Percentiles rank a stretch among this genome's conserved stretches.
Evolutionary conservation across 352 stramenopile genomes (phyloP).

Genomic region (Pythium sp.): DNA sequence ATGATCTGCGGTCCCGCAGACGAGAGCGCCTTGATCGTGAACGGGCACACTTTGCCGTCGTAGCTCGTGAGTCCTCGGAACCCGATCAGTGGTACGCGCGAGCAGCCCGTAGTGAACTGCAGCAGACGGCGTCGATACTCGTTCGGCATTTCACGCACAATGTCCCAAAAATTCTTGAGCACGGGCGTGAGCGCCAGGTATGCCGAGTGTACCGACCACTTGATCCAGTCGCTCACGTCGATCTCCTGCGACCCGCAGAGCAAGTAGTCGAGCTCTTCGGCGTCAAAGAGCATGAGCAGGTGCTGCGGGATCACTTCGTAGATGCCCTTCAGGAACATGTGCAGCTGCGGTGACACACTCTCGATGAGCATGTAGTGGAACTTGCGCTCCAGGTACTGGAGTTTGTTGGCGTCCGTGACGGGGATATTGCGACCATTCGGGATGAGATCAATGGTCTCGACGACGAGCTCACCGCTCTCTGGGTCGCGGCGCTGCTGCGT

Average conservation of each 20-base stretch:
- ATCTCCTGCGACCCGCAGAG: slow-evolving; percentile 94
- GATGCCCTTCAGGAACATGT: slow-evolving; percentile 92
- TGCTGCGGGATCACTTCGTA: slow-evolving; percentile 95
- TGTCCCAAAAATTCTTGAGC: slow-evolving; percentile 57
- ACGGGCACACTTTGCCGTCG: slow-evolving; percentile 71
- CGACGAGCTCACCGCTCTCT: slow-evolving; percentile 7
- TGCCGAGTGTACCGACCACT: slow-evolving; percentile 59
- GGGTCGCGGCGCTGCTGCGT: slow-evolving; percentile 19
- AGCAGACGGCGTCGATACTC: slow-evolving; percentile 73
- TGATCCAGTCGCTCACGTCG: slow-evolving; percentile 93
- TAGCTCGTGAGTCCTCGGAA: slow-evolving; percentile 78
- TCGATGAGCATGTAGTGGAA: slow-evolving; percentile 94
- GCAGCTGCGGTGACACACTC: slow-evolving; percentile 87
- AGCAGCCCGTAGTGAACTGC: slow-evolving; percentile 79
- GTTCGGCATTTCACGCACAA: slow-evolving; percentile 88
- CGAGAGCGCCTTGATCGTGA: slow-evolving; percentile 63
- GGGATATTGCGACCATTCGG: slow-evolving; percentile 58
- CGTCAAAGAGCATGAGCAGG: slow-evolving; percentile 94
- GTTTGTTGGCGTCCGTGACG: slow-evolving; percentile 96
- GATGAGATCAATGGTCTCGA: slow-evolving; percentile 53
- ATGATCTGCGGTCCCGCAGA: slow-evolving; percentile 55
- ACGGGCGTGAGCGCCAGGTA: slow-evolving; percentile 33
- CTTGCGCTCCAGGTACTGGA: slow-evolving; percentile 90
- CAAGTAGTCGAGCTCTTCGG: slow-evolving; percentile 95
- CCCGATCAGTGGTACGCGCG: slow-evolving; percentile 69